Conservation (phyloP, 2,329 filamentous ascomycete species). For the Cyphellophora attinorum region DNA sequence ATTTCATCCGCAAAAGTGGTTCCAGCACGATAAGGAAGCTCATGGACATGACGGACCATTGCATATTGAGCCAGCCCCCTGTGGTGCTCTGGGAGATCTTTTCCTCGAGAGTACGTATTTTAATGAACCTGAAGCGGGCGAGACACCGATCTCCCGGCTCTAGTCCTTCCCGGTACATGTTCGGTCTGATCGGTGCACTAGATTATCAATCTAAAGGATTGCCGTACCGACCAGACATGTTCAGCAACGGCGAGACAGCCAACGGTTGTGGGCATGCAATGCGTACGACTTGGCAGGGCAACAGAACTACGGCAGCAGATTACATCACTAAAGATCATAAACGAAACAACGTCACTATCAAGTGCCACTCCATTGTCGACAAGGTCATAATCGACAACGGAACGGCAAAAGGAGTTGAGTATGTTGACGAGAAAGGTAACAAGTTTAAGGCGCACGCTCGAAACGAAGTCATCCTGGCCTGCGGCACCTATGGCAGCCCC, state of each 20-base stretch:
- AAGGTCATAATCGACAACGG: constrained; percentile 38
- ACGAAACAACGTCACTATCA: constrained; percentile 38
- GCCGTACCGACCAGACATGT: constrained; percentile 50
- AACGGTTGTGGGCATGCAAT: constrained; percentile 47
- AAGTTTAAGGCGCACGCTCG: constrained; percentile 25
- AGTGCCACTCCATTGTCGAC: constrained; percentile 41
- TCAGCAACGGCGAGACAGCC: constrained; percentile 41
- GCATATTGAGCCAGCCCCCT: constrained; percentile 47
- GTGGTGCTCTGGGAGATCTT: constrained; percentile 50
- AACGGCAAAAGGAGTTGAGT: constrained; percentile 27
- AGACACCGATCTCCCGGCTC: constrained; percentile 50
- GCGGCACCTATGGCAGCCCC: constrained; percentile 42
- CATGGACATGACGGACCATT: constrained; percentile 46
- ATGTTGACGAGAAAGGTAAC: constrained; percentile 32
- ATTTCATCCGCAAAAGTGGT: constrained; percentile 50
- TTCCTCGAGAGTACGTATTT: constrained; percentile 46
- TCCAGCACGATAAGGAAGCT: constrained; percentile 34
- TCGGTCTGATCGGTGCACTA: constrained; percentile 47
- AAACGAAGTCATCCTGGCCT: constrained; percentile 32
- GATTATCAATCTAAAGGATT: constrained; percentile 40
- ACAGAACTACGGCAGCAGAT: constrained; percentile 44
- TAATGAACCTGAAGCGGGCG: too few species aligned
- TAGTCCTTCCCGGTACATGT: constrained; percentile 40
- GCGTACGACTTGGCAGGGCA: constrained; percentile 42
- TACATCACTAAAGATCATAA: constrained; percentile 36